Evolutionary conservation across 345 rosid species (phyloP).

Genomic region (Isatis tinctoria): DNA sequence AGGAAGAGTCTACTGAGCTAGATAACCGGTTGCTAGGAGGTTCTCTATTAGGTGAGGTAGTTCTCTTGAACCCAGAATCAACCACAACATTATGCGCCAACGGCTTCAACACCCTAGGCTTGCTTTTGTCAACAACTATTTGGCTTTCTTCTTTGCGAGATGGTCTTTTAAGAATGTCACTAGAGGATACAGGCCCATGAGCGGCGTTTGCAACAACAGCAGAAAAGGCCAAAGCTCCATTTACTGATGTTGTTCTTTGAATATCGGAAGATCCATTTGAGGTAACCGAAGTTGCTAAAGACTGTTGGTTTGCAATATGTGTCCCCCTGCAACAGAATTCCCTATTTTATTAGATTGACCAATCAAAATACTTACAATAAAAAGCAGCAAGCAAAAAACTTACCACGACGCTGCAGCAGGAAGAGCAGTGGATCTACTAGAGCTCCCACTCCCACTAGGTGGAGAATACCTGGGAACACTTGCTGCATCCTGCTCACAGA

Average conservation of each 20-base stretch:
- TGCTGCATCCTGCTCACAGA: slow-evolving; percentile 38
- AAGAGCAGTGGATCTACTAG: slow-evolving; percentile 48
- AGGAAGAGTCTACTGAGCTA: slow-evolving; percentile 29
- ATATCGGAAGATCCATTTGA: slow-evolving; percentile 51
- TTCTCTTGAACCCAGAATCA: slow-evolving; percentile 36
- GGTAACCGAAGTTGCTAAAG: slow-evolving; percentile 32
- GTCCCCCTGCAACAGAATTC: slow-evolving; percentile 47
- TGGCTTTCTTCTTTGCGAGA: slow-evolving; percentile 30
- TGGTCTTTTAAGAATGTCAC: slow-evolving; percentile 35
- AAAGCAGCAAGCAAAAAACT: not conserved
- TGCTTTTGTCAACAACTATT: slow-evolving; percentile 24
- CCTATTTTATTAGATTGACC: slow-evolving; percentile 1
- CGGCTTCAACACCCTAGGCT: slow-evolving; percentile 34
- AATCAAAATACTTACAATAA: not conserved
- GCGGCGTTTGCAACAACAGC: slow-evolving; percentile 41
- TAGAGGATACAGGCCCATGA: slow-evolving; percentile 33
- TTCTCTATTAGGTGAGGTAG: slow-evolving; percentile 29
- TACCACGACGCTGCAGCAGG: slow-evolving; percentile 88
- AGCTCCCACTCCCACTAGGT: slow-evolving; percentile 45
- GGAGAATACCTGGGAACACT: slow-evolving; percentile 48
- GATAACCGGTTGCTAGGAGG: slow-evolving; percentile 31
- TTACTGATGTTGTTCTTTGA: slow-evolving; percentile 41
- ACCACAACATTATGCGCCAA: slow-evolving; percentile 28
- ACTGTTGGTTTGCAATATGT: slow-evolving; percentile 47
- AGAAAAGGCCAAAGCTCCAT: slow-evolving; percentile 39